Evolutionary conservation across 2,329 filamentous ascomycete species (phyloP), one percentile per base, ranked within the genome.

Genomic region (Akanthomyces dipterigenus): DNA sequence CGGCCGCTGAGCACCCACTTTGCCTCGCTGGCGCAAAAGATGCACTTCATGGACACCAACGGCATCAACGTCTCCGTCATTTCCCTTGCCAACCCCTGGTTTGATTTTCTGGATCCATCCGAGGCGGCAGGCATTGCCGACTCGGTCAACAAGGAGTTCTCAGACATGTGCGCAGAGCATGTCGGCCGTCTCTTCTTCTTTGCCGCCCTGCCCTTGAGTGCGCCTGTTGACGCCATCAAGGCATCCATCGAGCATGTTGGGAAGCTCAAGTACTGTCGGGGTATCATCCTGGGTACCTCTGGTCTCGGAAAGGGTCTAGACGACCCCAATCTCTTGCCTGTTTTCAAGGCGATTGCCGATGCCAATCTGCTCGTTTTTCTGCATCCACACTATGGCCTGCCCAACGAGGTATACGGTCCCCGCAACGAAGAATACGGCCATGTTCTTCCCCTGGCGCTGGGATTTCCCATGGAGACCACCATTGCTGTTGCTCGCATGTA

Each of bases 401-500:
- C 91, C 0, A 83, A 84, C 63, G 83, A 86, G 9, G 90, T 96
- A 3, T 96, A 90, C 76, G 93, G 93, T 0, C 84, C 89, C 0
- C 79, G 88, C 8, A 84, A 83, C 45, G 78, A 77, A 24, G 87
- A 88, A 63, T 96, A 96, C 70, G 93, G 93, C 0, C 93, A 96
- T 71, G 91, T 96, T 1, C 80, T 97, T 2, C 90, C 92, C 0
- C 78, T 97, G 0, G 90, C 91, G 0, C 77, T 97, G 3, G 93
- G 93, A 0, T 96, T 96, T 71, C 92, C 93, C 0, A 84, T 97
- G 66, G 93, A 97, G 75, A 97, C 93, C 0, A 96, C 93, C 1
- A 93, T 97, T 67, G 91, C 92, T 0, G 87, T 96, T 2, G 86
- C 90, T 4, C 81, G 93, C 51, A 96, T 97, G 91, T 87, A 91